A percentile compares a stretch with the other conserved stretches of the same genome.
Evolutionary conservation across 208 protist genomes (phyloP).

Genomic region (Endotrypanum monterogeii): DNA sequence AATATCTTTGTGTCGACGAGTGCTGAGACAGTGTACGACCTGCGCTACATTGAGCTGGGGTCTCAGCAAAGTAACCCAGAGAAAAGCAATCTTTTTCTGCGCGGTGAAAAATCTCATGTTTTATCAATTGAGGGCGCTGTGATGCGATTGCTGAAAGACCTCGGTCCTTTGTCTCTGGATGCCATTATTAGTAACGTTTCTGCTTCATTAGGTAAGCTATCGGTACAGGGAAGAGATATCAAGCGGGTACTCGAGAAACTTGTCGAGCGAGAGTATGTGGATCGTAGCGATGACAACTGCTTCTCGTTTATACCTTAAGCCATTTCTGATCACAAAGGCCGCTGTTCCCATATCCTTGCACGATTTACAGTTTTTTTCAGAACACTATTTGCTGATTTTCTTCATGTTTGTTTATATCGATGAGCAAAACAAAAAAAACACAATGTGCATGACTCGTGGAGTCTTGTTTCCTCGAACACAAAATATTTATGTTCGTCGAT

Average conservation of each 20-base stretch:
- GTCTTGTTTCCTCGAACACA: background rate
- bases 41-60: slow-evolving; percentile 20
- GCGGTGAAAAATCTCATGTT: slow-evolving; percentile 23
- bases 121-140: slow-evolving; percentile 24
- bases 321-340: background rate
- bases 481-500: background rate
- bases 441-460: background rate
- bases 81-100: slow-evolving; percentile 18
- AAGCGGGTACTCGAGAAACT: slow-evolving; percentile 33
- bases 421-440: background rate
- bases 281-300: slow-evolving; percentile 11
- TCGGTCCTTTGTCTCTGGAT: slow-evolving; percentile 19
- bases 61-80: slow-evolving; percentile 27
- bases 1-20: background rate
- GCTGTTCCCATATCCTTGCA: background rate
- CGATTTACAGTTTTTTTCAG: background rate
- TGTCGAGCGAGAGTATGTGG: slow-evolving; percentile 31
- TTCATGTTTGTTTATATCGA: background rate
- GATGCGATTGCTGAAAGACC: slow-evolving; percentile 21
- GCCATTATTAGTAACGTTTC: slow-evolving; percentile 8
- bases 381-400: background rate
- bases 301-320: slow-evolving; percentile 29
- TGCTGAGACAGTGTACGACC: slow-evolving; percentile 16
- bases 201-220: slow-evolving; percentile 6
- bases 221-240: slow-evolving; percentile 23